These are phyloP conservation scores for Hyphopichia khmerensis DNA, from an alignment of 1,139 yeast genomes.

Conservation along the genomic window DNA sequence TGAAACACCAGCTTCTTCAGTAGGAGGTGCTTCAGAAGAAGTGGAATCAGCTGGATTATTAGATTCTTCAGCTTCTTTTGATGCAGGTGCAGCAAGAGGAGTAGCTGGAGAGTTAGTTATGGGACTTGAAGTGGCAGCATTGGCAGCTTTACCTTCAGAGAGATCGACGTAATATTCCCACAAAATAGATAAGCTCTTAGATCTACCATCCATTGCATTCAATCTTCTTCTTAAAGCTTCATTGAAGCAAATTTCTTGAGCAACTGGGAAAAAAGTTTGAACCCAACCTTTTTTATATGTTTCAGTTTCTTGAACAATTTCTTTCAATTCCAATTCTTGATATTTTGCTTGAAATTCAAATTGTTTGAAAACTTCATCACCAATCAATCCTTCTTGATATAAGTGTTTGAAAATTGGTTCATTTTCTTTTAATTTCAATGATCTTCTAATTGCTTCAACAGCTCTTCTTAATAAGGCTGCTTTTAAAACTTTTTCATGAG, in stretches of 20 bases:
- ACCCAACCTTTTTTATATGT: slow-evolving; percentile 77
- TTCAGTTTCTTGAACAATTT: slow-evolving; percentile 78
- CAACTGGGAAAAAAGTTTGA: slow-evolving; percentile 69
- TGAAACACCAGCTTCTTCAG: not conserved
- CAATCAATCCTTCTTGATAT: slow-evolving; percentile 86
- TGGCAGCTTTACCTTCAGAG: slow-evolving; percentile 11
- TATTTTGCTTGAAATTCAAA: slow-evolving; percentile 75
- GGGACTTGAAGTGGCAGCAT: not conserved
- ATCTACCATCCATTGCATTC: slow-evolving; percentile 58
- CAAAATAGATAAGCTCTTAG: slow-evolving; percentile 43
- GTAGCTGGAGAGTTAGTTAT: slow-evolving; percentile 1
- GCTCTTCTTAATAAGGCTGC: slow-evolving; percentile 82
- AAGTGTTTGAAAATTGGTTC: slow-evolving; percentile 66
- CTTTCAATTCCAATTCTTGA: slow-evolving; percentile 78
- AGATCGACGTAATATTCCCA: slow-evolving; percentile 46
- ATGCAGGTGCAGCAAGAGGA: not conserved
- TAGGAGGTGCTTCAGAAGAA: not conserved
- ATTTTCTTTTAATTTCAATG: slow-evolving; percentile 69
- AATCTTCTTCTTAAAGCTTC: slow-evolving; percentile 86
- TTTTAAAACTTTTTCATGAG: slow-evolving; percentile 78
- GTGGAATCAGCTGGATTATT: not conserved
- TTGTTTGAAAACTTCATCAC: slow-evolving; percentile 83
- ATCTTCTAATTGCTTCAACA: slow-evolving; percentile 66
- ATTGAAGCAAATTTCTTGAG: slow-evolving; percentile 88
- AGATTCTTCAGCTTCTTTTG: slow-evolving; percentile 1